A percentile compares a stretch with the other conserved stretches of the same genome.
These are phyloP conservation scores for Trichoderma sp. DNA, from an alignment of 2,329 filamentous ascomycete genomes.

Conservation along the genomic window DNA sequence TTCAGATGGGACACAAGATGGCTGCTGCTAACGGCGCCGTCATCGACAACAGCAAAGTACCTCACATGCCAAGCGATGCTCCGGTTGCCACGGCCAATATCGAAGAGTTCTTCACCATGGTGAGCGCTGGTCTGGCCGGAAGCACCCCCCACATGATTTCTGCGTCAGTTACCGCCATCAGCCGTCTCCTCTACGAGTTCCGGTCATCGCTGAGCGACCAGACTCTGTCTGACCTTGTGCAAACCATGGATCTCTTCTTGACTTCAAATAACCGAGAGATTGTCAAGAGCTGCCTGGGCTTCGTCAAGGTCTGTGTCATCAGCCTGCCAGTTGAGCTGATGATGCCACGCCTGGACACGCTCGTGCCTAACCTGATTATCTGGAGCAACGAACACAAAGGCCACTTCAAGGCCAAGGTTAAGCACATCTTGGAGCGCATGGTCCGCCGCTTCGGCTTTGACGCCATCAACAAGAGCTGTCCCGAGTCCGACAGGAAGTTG, in stretches of 20 bases:
- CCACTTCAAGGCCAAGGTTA: constrained; percentile 94
- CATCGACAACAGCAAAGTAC: constrained; percentile 82
- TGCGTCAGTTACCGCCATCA: constrained; percentile 91
- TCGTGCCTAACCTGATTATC: constrained; percentile 87
- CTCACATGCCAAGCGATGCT: constrained; percentile 80
- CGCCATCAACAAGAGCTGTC: constrained; percentile 73
- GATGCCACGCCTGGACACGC: constrained; percentile 67
- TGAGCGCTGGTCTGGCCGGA: constrained; percentile 89
- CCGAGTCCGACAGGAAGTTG: constrained; percentile 83
- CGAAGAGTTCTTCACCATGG: constrained; percentile 98
- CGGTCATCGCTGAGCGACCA: constrained; percentile 64
- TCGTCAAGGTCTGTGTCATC: constrained; percentile 94
- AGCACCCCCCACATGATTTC: constrained; percentile 96
- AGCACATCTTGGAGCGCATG: constrained; percentile 95
- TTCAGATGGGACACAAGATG: constrained; percentile 84
- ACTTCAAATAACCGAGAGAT: constrained; percentile 97
- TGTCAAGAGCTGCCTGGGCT: constrained; percentile 88
- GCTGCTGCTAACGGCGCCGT: constrained; percentile 59
- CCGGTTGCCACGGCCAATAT: constrained; percentile 74
- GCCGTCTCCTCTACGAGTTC: constrained; percentile 91
- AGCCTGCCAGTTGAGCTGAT: constrained; percentile 77
- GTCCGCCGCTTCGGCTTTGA: constrained; percentile 87
- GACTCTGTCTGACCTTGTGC: constrained; percentile 78
- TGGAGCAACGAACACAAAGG: constrained; percentile 99
- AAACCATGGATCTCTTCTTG: constrained; percentile 93